Evolutionary conservation across 2,329 filamentous ascomycete species (phyloP).

Genomic region (Trichothecium sympodiale): DNA sequence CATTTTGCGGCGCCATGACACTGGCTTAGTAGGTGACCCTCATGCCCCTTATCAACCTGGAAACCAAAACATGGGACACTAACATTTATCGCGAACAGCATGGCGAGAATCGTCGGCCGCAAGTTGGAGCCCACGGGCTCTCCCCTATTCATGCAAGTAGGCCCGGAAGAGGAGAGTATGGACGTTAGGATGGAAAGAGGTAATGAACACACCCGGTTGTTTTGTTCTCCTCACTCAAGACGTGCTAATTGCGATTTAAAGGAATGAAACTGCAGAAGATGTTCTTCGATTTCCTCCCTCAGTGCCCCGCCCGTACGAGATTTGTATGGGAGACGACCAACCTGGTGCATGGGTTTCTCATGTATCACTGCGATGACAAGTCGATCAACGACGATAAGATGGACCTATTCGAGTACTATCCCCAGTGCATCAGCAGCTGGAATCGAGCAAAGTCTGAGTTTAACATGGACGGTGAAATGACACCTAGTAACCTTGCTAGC

Average conservation of each 20-base stretch:
- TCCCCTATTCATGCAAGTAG: background rate
- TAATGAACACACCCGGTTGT: background rate
- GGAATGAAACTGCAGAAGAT: background rate
- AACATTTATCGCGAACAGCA: background rate
- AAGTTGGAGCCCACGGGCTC: background rate
- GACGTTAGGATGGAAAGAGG: slow-evolving; percentile 1
- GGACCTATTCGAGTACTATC: slow-evolving; percentile 3
- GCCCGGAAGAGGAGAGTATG: background rate
- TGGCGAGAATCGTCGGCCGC: background rate
- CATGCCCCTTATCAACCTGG: too few species aligned
- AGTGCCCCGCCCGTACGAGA: background rate
- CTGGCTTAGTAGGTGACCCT: background rate
- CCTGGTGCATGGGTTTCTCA: background rate
- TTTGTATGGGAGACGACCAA: slow-evolving; percentile 2
- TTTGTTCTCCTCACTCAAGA: too few species aligned
- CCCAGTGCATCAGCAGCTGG: background rate
- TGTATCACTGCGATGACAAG: slow-evolving; percentile 2
- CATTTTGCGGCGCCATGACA: slow-evolving; percentile 1
- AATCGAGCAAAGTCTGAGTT: background rate
- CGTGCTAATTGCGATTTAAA: too few species aligned
- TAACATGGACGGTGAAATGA: background rate
- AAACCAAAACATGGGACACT: background rate
- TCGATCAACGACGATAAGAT: background rate
- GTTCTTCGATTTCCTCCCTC: background rate
- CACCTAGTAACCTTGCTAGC: slow-evolving; percentile 1